Evolutionary conservation across 306 rosid species (phyloP), one percentile per base, ranked within the genome.

Genomic region (Malus asiatica): DNA sequence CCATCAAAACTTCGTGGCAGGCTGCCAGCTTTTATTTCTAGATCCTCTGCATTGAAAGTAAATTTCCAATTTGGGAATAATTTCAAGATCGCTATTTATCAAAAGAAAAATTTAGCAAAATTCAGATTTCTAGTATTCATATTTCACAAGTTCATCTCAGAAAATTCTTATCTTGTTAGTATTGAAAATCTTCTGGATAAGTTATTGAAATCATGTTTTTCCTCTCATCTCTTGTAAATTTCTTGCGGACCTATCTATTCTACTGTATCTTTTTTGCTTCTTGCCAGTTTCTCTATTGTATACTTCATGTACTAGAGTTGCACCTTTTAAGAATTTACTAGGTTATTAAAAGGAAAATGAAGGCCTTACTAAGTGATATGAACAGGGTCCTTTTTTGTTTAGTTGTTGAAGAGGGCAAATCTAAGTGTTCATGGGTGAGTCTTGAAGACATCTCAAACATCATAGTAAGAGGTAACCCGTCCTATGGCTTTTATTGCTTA

Each of bases 331-430:
- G 11, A 20, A 32, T 52, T 19, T 30, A 5, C 32, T n/a, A n/a
- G 38, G 5, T 42, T 42, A 73, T 60, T 38, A 25, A 73, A n/a
- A 58, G 18, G 23, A 19, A 29, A 73, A 14, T 46, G 53, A 58
- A 44, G 10, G 48, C 57, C 79, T 70, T 27, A 72, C 65, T 30
- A 20, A 70, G 55, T 69, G 44, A 46, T 51, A 57, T 51, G 77
- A 73, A 66, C 79, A 95, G 99, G 99, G 97, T 79, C 99, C 97
- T 70, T 95, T 95, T 90, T 57, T 90, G 97, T 57, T 90, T 95
- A 73, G 99, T 95, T 74, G 99, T 91, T 30, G 99, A 95, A 88
- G 98, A 93, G 87, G 99, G 99, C 16, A 95, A 92, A 79, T 89
- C 97, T 55, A 95, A 95, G 84, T 95, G 99, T 78, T 92, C 99